Base-by-base conservation (phyloP, 73 alveolate genomes). In the Paramecium sexaurelia region DNA sequence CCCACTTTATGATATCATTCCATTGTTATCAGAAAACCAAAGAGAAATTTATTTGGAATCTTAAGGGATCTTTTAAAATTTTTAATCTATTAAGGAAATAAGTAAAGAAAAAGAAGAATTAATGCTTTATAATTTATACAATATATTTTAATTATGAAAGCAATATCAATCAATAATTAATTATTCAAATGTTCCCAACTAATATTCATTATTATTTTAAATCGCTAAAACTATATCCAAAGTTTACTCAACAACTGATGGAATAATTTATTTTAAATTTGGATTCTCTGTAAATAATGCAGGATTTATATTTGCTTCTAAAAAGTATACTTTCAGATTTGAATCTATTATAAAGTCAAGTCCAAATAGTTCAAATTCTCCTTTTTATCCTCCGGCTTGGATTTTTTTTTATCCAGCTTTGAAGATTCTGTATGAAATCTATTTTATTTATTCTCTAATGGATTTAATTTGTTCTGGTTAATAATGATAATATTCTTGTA, bases 271-370 rank as follows among this genome's bases (percentile, higher is more conserved):
- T 67, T 86, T 75, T 36, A 51, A 27, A 36, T 40, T 61, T 1
- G 68, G 56, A 33, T 71, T 86, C 6, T 86, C 93, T 15, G 85
- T 75, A 66, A 86, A 86, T 5, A 86, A 13, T 2, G 87, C 93
- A 11, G 93, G 93, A 57, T 86, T 86, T 13, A 75, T 61, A 67
- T 86, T 61, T 7, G 85, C 93, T 39, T 86, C 93, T 32, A 86
- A 75, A 26, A 86, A 61, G 61, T 86, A 86, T 6, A 75, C 85
- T 37, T 61, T 86, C 6, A 86, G 55, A 33, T 61, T 61, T 36
- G 67, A 13, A 1, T 86, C 67, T 32, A 55, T 86, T 0, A 86
- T 36, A 55, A 86, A 61, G 66, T 86, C 93, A 20, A 86, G 55
- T 6, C 93, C 93, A 56, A 86, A 67, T 26, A 86, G 36, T 36